These are phyloP conservation scores for Yamadazyma blattariae DNA, from an alignment of 1,139 yeast genomes.

Conservation along the genomic window DNA sequence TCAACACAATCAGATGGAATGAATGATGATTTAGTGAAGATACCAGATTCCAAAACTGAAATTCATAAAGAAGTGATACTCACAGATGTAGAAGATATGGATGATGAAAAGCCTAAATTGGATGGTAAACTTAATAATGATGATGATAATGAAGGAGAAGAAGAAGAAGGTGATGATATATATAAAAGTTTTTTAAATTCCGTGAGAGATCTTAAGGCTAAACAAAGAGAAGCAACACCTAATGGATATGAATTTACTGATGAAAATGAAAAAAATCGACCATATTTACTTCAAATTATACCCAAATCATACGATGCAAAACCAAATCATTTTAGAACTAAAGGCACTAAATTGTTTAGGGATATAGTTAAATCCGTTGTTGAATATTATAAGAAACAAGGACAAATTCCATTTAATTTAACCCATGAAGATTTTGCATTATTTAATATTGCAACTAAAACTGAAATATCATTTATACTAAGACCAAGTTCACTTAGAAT, in stretches of 20 bases:
- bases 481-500: slow-evolving; percentile 43
- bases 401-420: slow-evolving; percentile 1
- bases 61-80: not conserved
- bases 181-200: slow-evolving; percentile 4
- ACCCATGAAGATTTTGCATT: slow-evolving; percentile 18
- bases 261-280: slow-evolving; percentile 26
- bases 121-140: not conserved
- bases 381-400: slow-evolving; percentile 15
- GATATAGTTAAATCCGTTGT: slow-evolving; percentile 16
- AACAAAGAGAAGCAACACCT: not conserved
- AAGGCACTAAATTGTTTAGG: slow-evolving; percentile 28
- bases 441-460: slow-evolving; percentile 43
- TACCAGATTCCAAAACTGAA: too few relatives aligned
- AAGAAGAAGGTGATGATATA: slow-evolving; percentile 6
- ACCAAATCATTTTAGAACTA: slow-evolving; percentile 26
- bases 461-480: slow-evolving; percentile 37
- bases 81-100: not conserved
- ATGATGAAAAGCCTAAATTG: not conserved
- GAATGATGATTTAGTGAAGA: not conserved
- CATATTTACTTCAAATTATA: slow-evolving; percentile 28
- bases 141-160: not conserved
- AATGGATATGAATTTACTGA: slow-evolving; percentile 21
- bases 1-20: too few relatives aligned
- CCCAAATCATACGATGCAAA: slow-evolving; percentile 23
- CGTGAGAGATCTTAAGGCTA: slow-evolving; percentile 1